Evolutionary conservation across 1,139 yeast genomes (phyloP).

Genomic region (Pneumocystis jirovecii): DNA sequence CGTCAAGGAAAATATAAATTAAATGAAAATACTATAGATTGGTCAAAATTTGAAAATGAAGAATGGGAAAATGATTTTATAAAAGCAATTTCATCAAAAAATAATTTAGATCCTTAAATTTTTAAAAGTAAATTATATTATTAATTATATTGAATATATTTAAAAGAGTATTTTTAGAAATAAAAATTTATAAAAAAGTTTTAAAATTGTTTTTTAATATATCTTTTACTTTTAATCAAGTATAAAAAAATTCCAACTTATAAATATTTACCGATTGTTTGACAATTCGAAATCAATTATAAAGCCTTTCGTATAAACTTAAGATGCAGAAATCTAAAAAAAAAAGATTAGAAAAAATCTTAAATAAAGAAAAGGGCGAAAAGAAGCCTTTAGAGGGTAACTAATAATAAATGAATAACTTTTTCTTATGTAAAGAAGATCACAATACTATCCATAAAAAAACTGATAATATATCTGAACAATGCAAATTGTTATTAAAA

Average conservation of each 20-base stretch:
- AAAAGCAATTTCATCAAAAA: not conserved
- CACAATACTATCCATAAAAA: not conserved
- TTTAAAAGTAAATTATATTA: not conserved
- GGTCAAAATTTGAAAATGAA: not conserved
- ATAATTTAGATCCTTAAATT: not conserved
- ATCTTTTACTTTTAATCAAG: not conserved
- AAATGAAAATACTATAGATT: constrained; percentile 1
- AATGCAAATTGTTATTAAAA: not conserved
- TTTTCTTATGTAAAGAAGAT: not conserved
- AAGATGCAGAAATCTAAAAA: not conserved
- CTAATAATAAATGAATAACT: not conserved
- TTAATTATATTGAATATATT: not conserved
- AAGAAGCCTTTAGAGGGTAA: not conserved
- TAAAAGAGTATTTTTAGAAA: not conserved
- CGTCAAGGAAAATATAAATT: constrained; percentile 50
- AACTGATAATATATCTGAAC: not conserved
- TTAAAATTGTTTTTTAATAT: not conserved
- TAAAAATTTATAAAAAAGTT: not conserved
- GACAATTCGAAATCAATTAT: not conserved
- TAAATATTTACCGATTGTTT: not conserved
- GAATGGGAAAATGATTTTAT: not conserved
- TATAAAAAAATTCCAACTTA: not conserved
- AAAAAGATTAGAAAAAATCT: not conserved
- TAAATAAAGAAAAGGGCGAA: not conserved
- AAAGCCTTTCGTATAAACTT: not conserved